Base-by-base conservation (phyloP, 371 early-diverging fungal genomes). In the Mortierella sp. region DNA sequence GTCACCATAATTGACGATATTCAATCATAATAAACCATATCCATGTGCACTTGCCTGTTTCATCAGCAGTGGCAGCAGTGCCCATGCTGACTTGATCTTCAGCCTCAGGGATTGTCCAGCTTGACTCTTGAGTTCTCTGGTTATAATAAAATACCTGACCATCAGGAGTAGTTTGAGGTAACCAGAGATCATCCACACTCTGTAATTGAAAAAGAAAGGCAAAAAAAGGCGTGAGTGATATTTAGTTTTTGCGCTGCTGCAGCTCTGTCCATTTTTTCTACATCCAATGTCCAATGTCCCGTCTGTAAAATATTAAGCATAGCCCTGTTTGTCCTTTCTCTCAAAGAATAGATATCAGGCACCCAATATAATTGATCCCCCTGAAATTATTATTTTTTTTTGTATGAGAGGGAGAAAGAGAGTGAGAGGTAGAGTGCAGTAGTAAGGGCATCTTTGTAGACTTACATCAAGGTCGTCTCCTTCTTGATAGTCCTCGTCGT, bases 111-210 rank as follows among this genome's bases (percentile, higher is more conserved):
- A 76, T 70, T 53, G 76, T 76, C 90, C 90, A 91, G 19, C 85
- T 75, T 3, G 88, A 87, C 70, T 87, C 84, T 42, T 85, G 85
- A 1, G 90, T 90, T 6, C 85, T 60, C 66, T 83, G 81, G 65
- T 91, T 90, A 75, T 83, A 89, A 67, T 87, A 89, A 70, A 87
- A 91, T 26, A 79, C 66, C 22, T 85, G 83, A 2, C 92, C 90
- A 63, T 90, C 89, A 0, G 83, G 81, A 2, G 87, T 86, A 9
- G 81, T 71, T 74, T 90, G 85, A 23, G 82, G 71, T 31, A 84
- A 43, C 83, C 85, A 85, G 49, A 73, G 71, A 43, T 76, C 76
- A 34, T 76, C 76, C 22, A 67, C 45, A 32, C 67, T 67, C 76
- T 76, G 54, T 34, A 32, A 32, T 34, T 34, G 34, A 57, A 10